Base-by-base conservation (phyloP, 2,329 filamentous ascomycete species). In the Colletotrichum zoysiae region DNA sequence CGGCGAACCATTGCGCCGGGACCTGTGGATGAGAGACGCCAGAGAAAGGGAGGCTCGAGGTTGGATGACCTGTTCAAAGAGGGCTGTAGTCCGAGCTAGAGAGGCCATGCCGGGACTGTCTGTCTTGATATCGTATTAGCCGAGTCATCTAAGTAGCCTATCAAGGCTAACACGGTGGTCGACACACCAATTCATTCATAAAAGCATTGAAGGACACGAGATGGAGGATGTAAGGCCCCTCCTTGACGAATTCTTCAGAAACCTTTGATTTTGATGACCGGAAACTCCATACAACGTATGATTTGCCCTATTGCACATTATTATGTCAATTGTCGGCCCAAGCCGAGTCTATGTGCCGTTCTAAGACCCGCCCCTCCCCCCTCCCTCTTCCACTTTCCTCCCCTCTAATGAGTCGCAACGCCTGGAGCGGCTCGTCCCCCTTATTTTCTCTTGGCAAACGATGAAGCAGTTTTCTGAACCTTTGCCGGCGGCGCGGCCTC, bases 401-500 rank as follows among this genome's bases (percentile, higher is more conserved):
- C 50, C 56, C 56, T 56, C 33, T 38, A 40, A 58, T 53, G 40
- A 55, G 23, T 56, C 58, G 58, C 38, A 33, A 69, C 33, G 23
- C 58, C 30, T 26, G 23, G 12, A 30, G 46, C 56, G 46, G 56
- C 50, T 56, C 46, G 23, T 38, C 35, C 20, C 40, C 46, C 59
- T 81, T 76, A 83, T 78, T 79, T 82, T 75, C 78, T 80, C 77
- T 81, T 83, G 9, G 80, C 76, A 74, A 79, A 80, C 12, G 77
- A 76, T 74, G 78, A 79, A 42, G 79, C 78, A 56, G 80, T 79
- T 77, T 84, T 85, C 73, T 81, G 81, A 73, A 85, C 76, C 77
- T 86, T 86, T 64, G 82, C 78, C 55, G 86, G 85, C 60, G 86
- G 84, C 53, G 82, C 84, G 12, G 84, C 81, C 74, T 87, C 86